phyloP scores from a whole-genome alignment of 139 green algal genomes.

The Nannochloris sp. region DNA sequence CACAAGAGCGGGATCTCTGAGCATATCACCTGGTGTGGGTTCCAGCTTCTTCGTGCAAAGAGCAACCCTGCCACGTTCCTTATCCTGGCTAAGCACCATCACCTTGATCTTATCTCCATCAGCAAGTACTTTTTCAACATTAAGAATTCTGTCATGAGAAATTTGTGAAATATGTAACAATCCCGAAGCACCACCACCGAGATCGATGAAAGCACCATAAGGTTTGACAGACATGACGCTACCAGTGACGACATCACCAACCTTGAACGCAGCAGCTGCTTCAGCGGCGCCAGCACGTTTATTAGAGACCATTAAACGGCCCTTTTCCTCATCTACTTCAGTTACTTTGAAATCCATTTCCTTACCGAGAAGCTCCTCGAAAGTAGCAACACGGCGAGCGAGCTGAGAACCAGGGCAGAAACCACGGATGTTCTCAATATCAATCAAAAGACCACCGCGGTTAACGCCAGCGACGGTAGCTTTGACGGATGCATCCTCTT shows the following conservation, averaged over 20 bases:
- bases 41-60: slow-evolving; percentile 98
- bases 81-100: slow-evolving; percentile 91
- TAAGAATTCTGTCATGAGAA: slow-evolving; percentile 81
- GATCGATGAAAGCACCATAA: slow-evolving; percentile 96
- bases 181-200: slow-evolving; percentile 78
- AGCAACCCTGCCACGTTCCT: slow-evolving; percentile 73
- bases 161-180: slow-evolving; percentile 98
- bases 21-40: slow-evolving; percentile 90
- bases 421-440: slow-evolving; percentile 57
- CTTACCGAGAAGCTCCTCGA: slow-evolving; percentile 70
- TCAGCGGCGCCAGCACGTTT: slow-evolving; percentile 27
- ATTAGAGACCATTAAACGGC: slow-evolving; percentile 84
- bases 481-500: slow-evolving; percentile 75
- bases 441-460: slow-evolving; percentile 49
- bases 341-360: slow-evolving; percentile 86
- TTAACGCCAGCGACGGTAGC: slow-evolving; percentile 53
- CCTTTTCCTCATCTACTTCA: slow-evolving; percentile 87
- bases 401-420: slow-evolving; percentile 73
- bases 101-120: slow-evolving; percentile 95
- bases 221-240: slow-evolving; percentile 82
- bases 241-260: slow-evolving; percentile 90
- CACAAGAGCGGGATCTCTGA: slow-evolving; percentile 83
- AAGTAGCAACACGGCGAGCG: slow-evolving; percentile 33
- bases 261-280: slow-evolving; percentile 21
- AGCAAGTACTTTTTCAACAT: slow-evolving; percentile 81